Evolutionary conservation across 306 rosid genomes (phyloP).

Genomic region (Trifolium fragiferum): DNA sequence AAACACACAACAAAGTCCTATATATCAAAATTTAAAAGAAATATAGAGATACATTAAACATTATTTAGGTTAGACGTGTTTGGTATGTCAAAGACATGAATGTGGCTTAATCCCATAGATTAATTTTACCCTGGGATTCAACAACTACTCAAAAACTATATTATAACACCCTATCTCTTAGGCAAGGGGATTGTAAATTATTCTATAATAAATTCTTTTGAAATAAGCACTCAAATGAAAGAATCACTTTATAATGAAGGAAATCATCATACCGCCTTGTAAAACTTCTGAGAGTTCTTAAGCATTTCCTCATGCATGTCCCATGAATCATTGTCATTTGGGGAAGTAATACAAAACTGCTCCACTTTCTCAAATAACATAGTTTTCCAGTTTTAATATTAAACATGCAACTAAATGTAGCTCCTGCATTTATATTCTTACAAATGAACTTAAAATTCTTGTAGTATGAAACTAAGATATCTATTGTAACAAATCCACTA

Average conservation of each 20-base stretch:
- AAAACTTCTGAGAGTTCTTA: slow-evolving; percentile 87
- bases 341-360: slow-evolving; percentile 89
- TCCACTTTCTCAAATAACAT: slow-evolving; percentile 81
- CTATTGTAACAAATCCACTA: too few relatives aligned
- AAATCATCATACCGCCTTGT: slow-evolving; percentile 56
- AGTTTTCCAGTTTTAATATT: slow-evolving; percentile 8
- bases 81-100: slow-evolving; percentile 22
- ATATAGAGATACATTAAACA: slow-evolving; percentile 10
- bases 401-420: not conserved
- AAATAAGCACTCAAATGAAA: slow-evolving; percentile 1
- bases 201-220: not conserved
- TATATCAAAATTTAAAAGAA: slow-evolving; percentile 13
- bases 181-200: not conserved
- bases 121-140: slow-evolving; percentile 18
- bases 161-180: not conserved
- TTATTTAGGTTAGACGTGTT: slow-evolving; percentile 15
- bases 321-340: slow-evolving; percentile 86
- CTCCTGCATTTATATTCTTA: too few relatives aligned
- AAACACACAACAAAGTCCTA: slow-evolving; percentile 22
- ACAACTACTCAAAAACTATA: not conserved
- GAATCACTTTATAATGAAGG: not conserved
- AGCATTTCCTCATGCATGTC: slow-evolving; percentile 97
- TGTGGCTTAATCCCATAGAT: slow-evolving; percentile 2
- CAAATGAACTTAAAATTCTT: too few relatives aligned
- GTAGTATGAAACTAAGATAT: too few relatives aligned